phyloP scores from a whole-genome alignment of 176 grass and related monocot genomes.

The Aegilops bicornis region DNA sequence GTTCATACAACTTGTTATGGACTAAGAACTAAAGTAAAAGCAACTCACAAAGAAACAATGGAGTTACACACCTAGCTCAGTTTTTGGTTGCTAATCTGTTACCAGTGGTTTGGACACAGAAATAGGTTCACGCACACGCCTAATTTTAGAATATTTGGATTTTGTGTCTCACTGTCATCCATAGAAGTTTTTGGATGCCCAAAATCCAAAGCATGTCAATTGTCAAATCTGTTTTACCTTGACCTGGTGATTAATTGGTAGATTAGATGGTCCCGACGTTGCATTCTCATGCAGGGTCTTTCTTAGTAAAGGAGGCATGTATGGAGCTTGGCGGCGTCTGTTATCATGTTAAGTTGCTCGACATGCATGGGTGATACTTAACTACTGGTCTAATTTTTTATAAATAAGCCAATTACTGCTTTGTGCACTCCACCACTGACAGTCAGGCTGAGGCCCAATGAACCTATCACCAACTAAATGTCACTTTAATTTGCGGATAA shows the following conservation, averaged over 20 bases:
- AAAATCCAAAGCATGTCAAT: background rate
- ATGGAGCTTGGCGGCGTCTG: background rate
- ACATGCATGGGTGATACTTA: background rate
- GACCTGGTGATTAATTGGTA: conserved; percentile 1
- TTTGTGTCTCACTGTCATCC: background rate
- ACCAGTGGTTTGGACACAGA: background rate
- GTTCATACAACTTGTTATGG: background rate
- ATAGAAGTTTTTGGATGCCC: background rate
- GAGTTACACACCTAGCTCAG: background rate
- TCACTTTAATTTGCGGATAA: conserved; percentile 18
- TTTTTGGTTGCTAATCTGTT: conserved; percentile 10
- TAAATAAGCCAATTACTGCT: background rate
- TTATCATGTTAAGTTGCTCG: background rate
- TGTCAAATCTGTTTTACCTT: background rate
- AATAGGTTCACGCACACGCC: background rate
- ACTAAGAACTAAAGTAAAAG: conserved; percentile 1
- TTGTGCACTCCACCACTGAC: background rate
- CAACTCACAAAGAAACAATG: background rate
- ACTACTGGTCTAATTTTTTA: background rate
- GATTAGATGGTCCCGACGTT: background rate
- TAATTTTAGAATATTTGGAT: background rate
- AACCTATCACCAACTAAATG: background rate
- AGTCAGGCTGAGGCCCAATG: background rate
- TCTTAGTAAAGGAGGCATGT: background rate
- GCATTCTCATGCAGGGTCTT: background rate